Evolutionary conservation across 73 alveolate genomes (phyloP).

Genomic region (Blepharisma stoltei): DNA sequence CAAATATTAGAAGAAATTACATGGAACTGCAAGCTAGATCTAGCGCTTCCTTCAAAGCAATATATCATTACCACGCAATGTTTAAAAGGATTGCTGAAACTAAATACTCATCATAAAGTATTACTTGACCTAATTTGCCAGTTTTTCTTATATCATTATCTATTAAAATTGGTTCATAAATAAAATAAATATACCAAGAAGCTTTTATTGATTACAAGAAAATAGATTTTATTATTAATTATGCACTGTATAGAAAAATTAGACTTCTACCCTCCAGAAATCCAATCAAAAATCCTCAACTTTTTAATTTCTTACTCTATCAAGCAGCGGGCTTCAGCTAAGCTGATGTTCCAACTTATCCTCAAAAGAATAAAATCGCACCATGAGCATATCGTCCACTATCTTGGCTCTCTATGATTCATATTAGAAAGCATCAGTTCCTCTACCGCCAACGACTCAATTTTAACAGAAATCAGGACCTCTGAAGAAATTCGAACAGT

Average conservation of each 20-base stretch:
- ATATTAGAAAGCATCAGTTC: neutral
- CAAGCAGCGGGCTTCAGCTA: neutral
- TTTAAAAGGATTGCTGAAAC: constrained; percentile 5
- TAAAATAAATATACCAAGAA: too few relatives aligned
- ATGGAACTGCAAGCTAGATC: constrained; percentile 41
- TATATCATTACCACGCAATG: constrained; percentile 1
- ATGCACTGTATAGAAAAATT: too few relatives aligned
- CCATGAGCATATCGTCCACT: neutral
- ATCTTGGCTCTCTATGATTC: neutral
- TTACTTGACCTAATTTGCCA: neutral
- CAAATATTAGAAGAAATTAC: constrained; percentile 42
- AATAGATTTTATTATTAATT: too few relatives aligned
- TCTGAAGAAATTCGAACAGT: neutral
- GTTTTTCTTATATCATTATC: too few relatives aligned
- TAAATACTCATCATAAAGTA: constrained; percentile 7
- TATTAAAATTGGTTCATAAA: too few relatives aligned
- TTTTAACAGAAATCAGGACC: neutral
- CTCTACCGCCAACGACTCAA: neutral
- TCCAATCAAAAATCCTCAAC: neutral
- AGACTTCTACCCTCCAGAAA: neutral
- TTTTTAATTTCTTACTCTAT: neutral
- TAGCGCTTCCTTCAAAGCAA: neutral
- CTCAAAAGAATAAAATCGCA: neutral
- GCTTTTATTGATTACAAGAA: too few relatives aligned
- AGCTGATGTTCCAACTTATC: neutral